Percentiles rank a stretch among this genome's conserved stretches.
phyloP scores from a whole-genome alignment of 2,329 filamentous ascomycete genomes.

The Aspergillus amoenus region DNA sequence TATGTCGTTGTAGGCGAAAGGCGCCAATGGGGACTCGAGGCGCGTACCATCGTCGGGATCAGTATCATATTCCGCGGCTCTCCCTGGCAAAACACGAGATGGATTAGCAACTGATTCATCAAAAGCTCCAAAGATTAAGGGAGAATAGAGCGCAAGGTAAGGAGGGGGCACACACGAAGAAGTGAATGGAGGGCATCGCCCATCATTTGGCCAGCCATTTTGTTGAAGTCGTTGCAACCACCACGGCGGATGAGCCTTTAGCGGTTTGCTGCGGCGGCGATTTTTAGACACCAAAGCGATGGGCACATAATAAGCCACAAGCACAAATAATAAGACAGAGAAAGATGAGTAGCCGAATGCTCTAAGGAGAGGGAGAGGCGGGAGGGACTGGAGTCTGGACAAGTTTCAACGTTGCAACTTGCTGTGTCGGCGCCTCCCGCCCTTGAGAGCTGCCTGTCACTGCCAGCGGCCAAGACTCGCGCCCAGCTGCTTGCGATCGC shows the following conservation, averaged over 20 bases:
- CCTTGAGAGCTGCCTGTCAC: not conserved
- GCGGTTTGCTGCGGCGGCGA: constrained; percentile 35
- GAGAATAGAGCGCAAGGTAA: not conserved
- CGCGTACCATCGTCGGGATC: constrained; percentile 41
- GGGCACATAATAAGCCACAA: constrained; percentile 39
- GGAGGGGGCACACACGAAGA: constrained; percentile 32
- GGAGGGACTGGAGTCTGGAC: not conserved
- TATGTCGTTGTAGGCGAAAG: not conserved
- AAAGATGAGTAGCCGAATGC: not conserved
- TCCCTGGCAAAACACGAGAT: constrained; percentile 25
- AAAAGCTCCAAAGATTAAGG: not conserved
- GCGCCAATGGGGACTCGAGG: constrained; percentile 12
- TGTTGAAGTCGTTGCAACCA: constrained; percentile 24
- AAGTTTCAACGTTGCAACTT: constrained; percentile 4
- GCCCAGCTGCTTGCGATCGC: no score
- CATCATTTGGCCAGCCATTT: constrained; percentile 39
- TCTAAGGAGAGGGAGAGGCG: not conserved
- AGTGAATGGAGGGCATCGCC: constrained; percentile 35
- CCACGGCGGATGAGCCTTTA: constrained; percentile 25
- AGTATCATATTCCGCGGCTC: constrained; percentile 35
- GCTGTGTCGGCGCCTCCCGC: not conserved
- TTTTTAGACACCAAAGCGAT: constrained; percentile 29
- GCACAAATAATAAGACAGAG: not conserved
- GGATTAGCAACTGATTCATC: constrained; percentile 18
- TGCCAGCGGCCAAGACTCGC: not conserved